Conservation (phyloP, 2,329 filamentous ascomycete genomes). For the Aspergillus texensis region DNA sequence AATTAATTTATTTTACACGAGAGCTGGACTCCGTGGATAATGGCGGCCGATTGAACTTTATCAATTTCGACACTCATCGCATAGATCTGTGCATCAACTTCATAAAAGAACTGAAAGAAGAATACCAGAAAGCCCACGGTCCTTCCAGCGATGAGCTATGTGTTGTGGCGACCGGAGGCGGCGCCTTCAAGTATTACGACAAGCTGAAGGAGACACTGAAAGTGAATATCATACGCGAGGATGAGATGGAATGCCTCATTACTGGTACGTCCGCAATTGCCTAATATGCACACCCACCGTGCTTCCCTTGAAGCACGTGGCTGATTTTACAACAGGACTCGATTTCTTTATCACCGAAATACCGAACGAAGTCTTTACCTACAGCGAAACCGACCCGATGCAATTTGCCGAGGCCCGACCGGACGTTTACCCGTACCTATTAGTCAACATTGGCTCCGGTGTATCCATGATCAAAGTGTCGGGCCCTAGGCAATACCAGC, state of each 20-base stretch:
- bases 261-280: constrained; percentile 63
- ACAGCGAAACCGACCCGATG: constrained; percentile 89
- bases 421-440: constrained; percentile 93
- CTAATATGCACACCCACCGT: background rate
- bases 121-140: constrained; percentile 76
- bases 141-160: constrained; percentile 71
- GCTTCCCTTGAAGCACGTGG: background rate
- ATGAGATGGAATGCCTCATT: constrained; percentile 98
- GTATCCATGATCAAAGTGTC: constrained; percentile 98
- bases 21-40: constrained; percentile 78
- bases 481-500: constrained; percentile 80
- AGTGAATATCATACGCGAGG: constrained; percentile 86
- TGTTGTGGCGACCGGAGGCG: constrained; percentile 94
- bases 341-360: constrained; percentile 99
- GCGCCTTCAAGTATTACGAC: constrained; percentile 96
- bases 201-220: constrained; percentile 80
- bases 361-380: constrained; percentile 94
- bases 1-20: constrained; percentile 95
- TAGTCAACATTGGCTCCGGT: constrained; percentile 97
- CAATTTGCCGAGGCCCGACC: constrained; percentile 75
- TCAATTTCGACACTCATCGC: constrained; percentile 92
- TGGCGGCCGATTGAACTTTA: constrained; percentile 89
- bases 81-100: constrained; percentile 94
- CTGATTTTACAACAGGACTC: constrained; percentile 61
- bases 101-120: constrained; percentile 80